These are phyloP conservation scores for Alopecurus myosuroides DNA, from an alignment of 176 grass and related monocot species.

Conservation along the genomic window DNA sequence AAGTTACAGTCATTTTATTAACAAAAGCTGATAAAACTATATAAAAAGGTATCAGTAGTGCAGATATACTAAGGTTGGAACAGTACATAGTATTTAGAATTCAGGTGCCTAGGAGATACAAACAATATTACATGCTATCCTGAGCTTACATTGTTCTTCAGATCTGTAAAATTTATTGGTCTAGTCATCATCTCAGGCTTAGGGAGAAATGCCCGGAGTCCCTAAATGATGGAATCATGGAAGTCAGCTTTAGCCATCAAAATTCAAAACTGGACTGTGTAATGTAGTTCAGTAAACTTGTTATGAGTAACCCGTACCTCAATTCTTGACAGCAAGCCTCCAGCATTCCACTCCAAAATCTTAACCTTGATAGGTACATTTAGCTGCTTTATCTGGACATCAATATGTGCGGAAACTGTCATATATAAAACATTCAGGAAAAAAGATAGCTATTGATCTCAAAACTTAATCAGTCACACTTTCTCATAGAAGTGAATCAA, in stretches of 20 bases:
- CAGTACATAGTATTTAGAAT: background rate
- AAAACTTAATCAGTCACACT: background rate
- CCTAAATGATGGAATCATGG: conserved; percentile 29
- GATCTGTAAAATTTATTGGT: conserved; percentile 72
- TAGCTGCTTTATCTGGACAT: conserved; percentile 70
- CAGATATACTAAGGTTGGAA: background rate
- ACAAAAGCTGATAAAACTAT: conserved; percentile 4
- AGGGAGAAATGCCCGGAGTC: conserved; percentile 87
- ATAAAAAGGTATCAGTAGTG: background rate
- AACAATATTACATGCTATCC: background rate
- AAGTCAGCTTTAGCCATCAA: background rate
- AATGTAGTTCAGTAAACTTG: background rate
- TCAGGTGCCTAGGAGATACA: background rate
- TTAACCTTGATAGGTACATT: conserved; percentile 79
- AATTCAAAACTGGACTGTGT: background rate
- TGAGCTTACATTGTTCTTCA: conserved; percentile 75
- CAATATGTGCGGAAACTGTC: conserved; percentile 4
- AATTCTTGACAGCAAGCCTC: conserved; percentile 79
- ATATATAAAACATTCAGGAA: background rate
- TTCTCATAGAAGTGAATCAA: background rate
- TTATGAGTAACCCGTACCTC: conserved; percentile 39
- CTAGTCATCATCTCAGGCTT: conserved; percentile 73
- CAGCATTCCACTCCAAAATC: conserved; percentile 87
- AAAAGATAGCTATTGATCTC: background rate
- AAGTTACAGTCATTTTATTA: background rate